phyloP scores from a whole-genome alignment of 2,329 filamentous ascomycete genomes.

The Stagonosporopsis chrysanthemi region DNA sequence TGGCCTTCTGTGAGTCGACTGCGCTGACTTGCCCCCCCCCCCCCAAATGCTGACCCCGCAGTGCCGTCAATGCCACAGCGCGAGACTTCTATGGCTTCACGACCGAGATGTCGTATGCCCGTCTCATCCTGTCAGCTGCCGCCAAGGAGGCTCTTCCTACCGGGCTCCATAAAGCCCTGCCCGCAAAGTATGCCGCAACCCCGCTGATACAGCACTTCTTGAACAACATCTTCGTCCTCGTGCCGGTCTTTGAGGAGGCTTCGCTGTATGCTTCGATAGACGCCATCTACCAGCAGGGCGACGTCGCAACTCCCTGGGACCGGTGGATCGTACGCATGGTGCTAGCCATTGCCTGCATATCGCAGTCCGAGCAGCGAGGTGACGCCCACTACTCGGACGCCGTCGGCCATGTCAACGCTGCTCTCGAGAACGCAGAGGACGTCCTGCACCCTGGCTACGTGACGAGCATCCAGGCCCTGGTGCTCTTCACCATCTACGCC shows the following conservation, averaged over 20 bases:
- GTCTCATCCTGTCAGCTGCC: constrained; percentile 83
- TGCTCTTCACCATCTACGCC: constrained; percentile 87
- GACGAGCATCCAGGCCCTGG: constrained; percentile 83
- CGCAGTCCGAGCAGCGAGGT: constrained; percentile 71
- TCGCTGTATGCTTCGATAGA: constrained; percentile 80
- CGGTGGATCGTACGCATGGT: constrained; percentile 91
- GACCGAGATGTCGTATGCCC: constrained; percentile 89
- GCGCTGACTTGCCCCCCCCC: background rate
- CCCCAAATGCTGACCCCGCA: constrained; percentile 47
- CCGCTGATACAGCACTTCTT: constrained; percentile 83
- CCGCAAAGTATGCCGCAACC: constrained; percentile 72
- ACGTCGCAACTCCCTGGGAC: constrained; percentile 71
- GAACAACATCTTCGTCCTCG: constrained; percentile 78
- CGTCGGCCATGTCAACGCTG: constrained; percentile 68
- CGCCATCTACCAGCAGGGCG: constrained; percentile 76
- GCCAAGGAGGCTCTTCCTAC: constrained; percentile 75
- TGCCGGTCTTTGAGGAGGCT: constrained; percentile 84
- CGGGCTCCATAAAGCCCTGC: constrained; percentile 67
- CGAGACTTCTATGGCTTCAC: constrained; percentile 91
- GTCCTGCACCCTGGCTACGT: constrained; percentile 87
- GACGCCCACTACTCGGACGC: constrained; percentile 70
- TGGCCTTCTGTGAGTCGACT: constrained; percentile 75
- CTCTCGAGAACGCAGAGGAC: constrained; percentile 78
- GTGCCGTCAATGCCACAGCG: constrained; percentile 92
- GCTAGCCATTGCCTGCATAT: constrained; percentile 79